phyloP scores from a whole-genome alignment of 2,329 filamentous ascomycete species.

The Paecilomyces fulvus region DNA sequence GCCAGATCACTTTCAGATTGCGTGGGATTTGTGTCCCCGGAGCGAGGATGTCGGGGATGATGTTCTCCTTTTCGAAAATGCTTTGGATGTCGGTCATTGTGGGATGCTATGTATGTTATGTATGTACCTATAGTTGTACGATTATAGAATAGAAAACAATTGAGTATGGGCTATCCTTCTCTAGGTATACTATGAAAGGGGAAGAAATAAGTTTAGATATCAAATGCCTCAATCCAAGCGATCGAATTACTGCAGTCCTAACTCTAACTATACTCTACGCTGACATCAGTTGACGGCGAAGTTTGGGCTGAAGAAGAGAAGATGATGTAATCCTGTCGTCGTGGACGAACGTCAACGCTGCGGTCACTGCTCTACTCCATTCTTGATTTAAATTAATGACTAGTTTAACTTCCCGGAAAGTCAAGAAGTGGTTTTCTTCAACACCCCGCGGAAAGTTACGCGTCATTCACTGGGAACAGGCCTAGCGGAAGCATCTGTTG shows the following conservation, averaged over 20 bases:
- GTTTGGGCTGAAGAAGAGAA: background rate
- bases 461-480: too few relatives aligned
- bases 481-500: too few relatives aligned
- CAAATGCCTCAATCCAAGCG: background rate
- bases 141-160: too few relatives aligned
- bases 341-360: background rate
- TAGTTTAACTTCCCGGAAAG: background rate
- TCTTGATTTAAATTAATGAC: background rate
- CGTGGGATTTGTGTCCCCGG: background rate
- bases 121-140: background rate
- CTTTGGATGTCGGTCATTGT: background rate
- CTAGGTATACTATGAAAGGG: too few relatives aligned
- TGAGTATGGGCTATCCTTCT: too few relatives aligned
- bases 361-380: background rate
- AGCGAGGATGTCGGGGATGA: conserved; percentile 6
- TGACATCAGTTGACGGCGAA: background rate
- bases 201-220: background rate
- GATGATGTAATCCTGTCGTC: background rate
- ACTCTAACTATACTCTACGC: background rate
- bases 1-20: conserved; percentile 6
- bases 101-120: background rate
- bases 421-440: background rate
- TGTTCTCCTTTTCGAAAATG: conserved; percentile 1
- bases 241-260: too few relatives aligned
- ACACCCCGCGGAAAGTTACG: too few relatives aligned